These are phyloP conservation scores for Candida adriatica DNA, from an alignment of 805 yeast genomes.

Conservation along the genomic window DNA sequence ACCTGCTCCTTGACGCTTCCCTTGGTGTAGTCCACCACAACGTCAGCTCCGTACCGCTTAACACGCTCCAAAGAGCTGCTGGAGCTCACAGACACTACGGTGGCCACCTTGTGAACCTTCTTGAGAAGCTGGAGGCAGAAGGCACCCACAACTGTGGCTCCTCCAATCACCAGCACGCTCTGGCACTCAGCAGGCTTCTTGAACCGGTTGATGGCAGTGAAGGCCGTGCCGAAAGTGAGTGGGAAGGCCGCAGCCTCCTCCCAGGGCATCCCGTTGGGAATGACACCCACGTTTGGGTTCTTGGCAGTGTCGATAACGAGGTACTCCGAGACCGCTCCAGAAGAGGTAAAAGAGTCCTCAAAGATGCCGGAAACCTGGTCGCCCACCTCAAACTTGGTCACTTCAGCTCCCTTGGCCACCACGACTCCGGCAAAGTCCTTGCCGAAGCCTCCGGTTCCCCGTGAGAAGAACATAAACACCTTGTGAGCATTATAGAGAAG, in stretches of 20 bases:
- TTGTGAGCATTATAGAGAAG: conserved; percentile 29
- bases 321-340: conserved; percentile 44
- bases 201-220: conserved; percentile 26
- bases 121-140: conserved; percentile 51
- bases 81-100: conserved; percentile 54
- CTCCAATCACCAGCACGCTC: conserved; percentile 62
- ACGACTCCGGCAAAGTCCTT: conserved; percentile 50
- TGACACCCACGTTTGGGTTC: conserved; percentile 27
- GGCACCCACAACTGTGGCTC: conserved; percentile 63
- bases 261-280: conserved; percentile 35
- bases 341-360: conserved; percentile 17
- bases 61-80: conserved; percentile 38
- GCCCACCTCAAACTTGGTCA: conserved; percentile 36
- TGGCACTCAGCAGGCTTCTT: conserved; percentile 35
- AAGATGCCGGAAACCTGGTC: conserved; percentile 46
- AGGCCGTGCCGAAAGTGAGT: conserved; percentile 59
- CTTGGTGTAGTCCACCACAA: conserved; percentile 49
- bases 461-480: conserved; percentile 23
- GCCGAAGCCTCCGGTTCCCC: conserved; percentile 33
- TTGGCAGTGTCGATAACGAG: conserved; percentile 33
- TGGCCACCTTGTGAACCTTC: conserved; percentile 35
- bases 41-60: conserved; percentile 47
- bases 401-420: conserved; percentile 40
- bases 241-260: conserved; percentile 60
- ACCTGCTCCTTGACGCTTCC: conserved; percentile 31